These are phyloP conservation scores for Cystobasidium pallidum DNA, from an alignment of 1,284 basidiomycete genomes.

Conservation along the genomic window DNA sequence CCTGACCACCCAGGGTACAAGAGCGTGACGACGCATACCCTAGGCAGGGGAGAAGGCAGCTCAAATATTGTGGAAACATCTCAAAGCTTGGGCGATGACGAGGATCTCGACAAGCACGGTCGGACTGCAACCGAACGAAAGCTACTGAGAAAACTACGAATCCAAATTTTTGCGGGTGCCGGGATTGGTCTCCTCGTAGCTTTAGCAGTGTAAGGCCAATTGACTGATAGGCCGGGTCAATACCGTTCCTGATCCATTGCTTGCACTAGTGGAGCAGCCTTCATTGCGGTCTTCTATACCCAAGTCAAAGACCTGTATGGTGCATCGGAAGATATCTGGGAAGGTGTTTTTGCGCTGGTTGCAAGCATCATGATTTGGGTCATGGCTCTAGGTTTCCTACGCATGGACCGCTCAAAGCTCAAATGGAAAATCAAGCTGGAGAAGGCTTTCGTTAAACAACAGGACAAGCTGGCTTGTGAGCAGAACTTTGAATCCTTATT, in stretches of 20 bases:
- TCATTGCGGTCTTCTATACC: constrained; percentile 62
- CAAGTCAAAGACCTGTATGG: constrained; percentile 63
- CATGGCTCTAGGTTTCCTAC: constrained; percentile 61
- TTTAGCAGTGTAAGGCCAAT: constrained; percentile 66
- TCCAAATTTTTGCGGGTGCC: constrained; percentile 78
- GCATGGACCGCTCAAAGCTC: constrained; percentile 66
- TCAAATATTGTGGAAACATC: not conserved
- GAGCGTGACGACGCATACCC: not conserved
- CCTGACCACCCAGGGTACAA: constrained; percentile 4
- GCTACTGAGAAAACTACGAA: constrained; percentile 48
- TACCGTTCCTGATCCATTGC: not conserved
- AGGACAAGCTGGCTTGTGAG: constrained; percentile 30
- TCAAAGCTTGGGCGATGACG: constrained; percentile 7
- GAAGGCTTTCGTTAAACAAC: constrained; percentile 69
- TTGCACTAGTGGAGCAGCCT: constrained; percentile 56
- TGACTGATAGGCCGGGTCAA: constrained; percentile 54
- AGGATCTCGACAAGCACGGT: constrained; percentile 28
- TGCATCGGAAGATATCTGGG: constrained; percentile 63
- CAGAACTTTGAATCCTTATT: not conserved
- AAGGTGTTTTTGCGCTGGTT: constrained; percentile 74
- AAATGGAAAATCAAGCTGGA: constrained; percentile 89
- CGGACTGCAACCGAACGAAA: constrained; percentile 27
- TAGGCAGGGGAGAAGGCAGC: not conserved
- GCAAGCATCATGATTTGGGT: constrained; percentile 60
- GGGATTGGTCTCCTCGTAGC: constrained; percentile 73